phyloP scores from a whole-genome alignment of 2,329 filamentous ascomycete genomes.

The Fusarium nygamai region DNA sequence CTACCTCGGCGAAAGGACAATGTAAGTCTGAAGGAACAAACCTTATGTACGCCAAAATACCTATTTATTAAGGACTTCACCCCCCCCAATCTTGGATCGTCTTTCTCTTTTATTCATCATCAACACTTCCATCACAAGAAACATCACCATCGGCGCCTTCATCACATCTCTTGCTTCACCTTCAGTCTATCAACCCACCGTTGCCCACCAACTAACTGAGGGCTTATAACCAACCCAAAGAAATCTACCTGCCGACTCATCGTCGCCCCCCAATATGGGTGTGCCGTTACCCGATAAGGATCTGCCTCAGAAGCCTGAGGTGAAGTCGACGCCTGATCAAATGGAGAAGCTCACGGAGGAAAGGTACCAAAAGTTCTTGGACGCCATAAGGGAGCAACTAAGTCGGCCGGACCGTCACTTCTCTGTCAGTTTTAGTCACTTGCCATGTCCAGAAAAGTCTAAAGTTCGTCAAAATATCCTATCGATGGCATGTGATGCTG shows the following conservation, averaged over 20 bases:
- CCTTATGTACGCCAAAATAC: background rate
- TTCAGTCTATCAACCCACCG: background rate
- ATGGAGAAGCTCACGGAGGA: background rate
- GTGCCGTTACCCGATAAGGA: background rate
- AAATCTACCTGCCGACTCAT: background rate
- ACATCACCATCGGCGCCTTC: background rate
- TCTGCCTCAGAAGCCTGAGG: background rate
- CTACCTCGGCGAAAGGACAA: too few relatives aligned
- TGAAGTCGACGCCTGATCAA: background rate
- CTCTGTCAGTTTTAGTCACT: too few relatives aligned
- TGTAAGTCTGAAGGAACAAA: background rate
- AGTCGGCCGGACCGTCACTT: too few relatives aligned
- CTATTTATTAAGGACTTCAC: background rate
- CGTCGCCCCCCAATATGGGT: background rate
- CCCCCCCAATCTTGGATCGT: background rate
- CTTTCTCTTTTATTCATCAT: background rate
- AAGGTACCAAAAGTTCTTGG: too few relatives aligned
- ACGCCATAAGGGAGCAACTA: rapidly evolving
- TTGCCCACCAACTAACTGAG: too few relatives aligned
- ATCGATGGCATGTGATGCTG: background rate
- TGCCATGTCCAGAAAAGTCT: too few relatives aligned
- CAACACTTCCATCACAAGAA: background rate
- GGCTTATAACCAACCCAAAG: background rate
- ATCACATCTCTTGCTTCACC: background rate
- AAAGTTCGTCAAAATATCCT: background rate